Evolutionary conservation across 2,329 filamentous ascomycete genomes (phyloP).

Genomic region (Fusarium robinianum): DNA sequence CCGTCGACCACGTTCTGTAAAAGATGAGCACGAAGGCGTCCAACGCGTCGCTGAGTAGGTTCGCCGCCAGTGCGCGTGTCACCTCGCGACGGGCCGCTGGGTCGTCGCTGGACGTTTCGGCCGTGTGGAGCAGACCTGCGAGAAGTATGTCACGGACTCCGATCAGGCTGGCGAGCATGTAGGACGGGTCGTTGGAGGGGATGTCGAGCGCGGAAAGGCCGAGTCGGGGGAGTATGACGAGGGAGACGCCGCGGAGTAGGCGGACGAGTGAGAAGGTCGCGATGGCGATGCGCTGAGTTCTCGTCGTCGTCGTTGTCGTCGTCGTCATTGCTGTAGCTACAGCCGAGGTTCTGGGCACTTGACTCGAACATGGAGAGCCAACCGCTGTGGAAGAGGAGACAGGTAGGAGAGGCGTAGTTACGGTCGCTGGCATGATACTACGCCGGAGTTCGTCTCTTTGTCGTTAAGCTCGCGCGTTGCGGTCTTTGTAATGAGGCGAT

Average conservation of each 20-base stretch:
- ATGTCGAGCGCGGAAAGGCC: slow-evolving; percentile 40
- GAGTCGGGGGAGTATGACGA: slow-evolving; percentile 37
- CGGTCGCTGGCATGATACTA: slow-evolving; percentile 25
- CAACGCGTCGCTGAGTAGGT: slow-evolving; percentile 41
- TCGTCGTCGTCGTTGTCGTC: slow-evolving; percentile 1
- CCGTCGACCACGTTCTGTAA: slow-evolving; percentile 39
- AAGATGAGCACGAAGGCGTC: slow-evolving; percentile 44
- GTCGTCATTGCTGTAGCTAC: neutral
- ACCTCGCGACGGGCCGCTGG: slow-evolving; percentile 33
- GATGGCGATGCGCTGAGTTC: slow-evolving; percentile 31
- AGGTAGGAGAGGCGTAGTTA: slow-evolving; percentile 34
- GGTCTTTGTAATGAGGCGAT: neutral
- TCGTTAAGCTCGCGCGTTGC: neutral
- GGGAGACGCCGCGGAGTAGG: slow-evolving; percentile 36
- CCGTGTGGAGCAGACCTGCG: slow-evolving; percentile 36
- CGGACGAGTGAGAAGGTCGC: slow-evolving; percentile 34
- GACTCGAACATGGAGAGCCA: slow-evolving; percentile 14
- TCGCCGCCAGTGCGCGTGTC: slow-evolving; percentile 38
- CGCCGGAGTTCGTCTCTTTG: slow-evolving; percentile 8
- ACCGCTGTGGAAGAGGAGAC: slow-evolving; percentile 31
- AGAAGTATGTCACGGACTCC: slow-evolving; percentile 41
- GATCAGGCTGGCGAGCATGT: slow-evolving; percentile 40
- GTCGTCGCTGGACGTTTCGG: slow-evolving; percentile 26
- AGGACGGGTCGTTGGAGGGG: slow-evolving; percentile 32
- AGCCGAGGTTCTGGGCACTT: neutral